phyloP scores from a whole-genome alignment of 805 yeast species.

The Metschnikowia lochheadii region DNA sequence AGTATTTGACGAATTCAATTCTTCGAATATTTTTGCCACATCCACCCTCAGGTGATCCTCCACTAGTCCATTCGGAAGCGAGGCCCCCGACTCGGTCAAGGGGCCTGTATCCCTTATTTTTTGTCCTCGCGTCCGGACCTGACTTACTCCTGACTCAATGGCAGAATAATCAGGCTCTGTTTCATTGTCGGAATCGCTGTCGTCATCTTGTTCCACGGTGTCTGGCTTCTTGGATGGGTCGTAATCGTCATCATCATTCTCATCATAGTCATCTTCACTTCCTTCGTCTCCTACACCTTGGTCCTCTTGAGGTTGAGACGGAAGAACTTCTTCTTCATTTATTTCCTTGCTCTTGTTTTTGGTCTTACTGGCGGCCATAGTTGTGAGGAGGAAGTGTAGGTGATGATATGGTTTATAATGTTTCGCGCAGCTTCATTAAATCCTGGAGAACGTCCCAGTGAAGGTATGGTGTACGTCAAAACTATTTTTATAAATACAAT shows the following conservation, averaged over 20 bases:
- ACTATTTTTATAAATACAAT: no score
- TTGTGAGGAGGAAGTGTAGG: not conserved
- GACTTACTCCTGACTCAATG: conserved; percentile 52
- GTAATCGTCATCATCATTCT: conserved; percentile 57
- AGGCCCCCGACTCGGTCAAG: not conserved
- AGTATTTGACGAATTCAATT: conserved; percentile 8
- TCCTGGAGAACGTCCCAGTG: not conserved
- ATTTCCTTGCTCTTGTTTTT: not conserved
- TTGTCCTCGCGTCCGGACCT: conserved; percentile 68
- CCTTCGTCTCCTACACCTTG: not conserved
- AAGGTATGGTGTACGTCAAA: no score
- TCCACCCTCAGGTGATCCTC: conserved; percentile 24
- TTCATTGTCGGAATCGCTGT: conserved; percentile 19
- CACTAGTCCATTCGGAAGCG: conserved; percentile 9
- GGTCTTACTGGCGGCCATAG: not conserved
- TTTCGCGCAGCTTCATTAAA: not conserved
- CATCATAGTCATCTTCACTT: conserved; percentile 42
- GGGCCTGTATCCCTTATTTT: conserved; percentile 37
- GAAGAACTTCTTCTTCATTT: not conserved
- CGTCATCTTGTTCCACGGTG: conserved; percentile 3
- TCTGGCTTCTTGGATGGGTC: conserved; percentile 37
- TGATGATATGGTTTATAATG: not conserved
- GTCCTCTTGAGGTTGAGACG: not conserved
- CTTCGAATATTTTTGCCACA: conserved; percentile 30
- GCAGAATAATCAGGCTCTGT: conserved; percentile 38